Evolutionary conservation across 2,329 filamentous ascomycete genomes (phyloP).

Genomic region (Blumeriella jaapii): DNA sequence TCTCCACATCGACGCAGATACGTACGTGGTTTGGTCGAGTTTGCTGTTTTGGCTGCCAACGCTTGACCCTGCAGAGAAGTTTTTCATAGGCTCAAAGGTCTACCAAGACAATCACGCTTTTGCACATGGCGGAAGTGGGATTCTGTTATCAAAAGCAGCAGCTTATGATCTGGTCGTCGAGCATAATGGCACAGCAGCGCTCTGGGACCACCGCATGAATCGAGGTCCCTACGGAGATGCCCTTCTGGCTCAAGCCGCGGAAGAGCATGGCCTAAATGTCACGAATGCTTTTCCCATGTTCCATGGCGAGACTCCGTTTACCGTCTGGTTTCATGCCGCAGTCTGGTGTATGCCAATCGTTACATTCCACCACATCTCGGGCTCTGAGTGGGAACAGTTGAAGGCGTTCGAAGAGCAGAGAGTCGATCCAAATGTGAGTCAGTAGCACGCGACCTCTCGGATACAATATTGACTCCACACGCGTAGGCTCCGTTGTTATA

Average conservation of each 20-base stretch:
- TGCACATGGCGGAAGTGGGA: slow-evolving; percentile 45
- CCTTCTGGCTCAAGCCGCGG: slow-evolving; percentile 35
- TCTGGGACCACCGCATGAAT: slow-evolving; percentile 33
- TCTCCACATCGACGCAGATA: slow-evolving; percentile 46
- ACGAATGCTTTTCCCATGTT: slow-evolving; percentile 39
- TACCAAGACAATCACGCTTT: slow-evolving; percentile 34
- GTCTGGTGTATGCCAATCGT: slow-evolving; percentile 44
- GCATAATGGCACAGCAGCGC: slow-evolving; percentile 33
- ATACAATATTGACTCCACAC: not conserved
- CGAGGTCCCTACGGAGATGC: slow-evolving; percentile 41
- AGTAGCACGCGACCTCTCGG: not conserved
- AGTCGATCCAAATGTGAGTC: slow-evolving; percentile 1
- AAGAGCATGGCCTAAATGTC: slow-evolving; percentile 31
- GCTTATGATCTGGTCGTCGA: slow-evolving; percentile 36
- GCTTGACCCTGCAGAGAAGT: slow-evolving; percentile 25
- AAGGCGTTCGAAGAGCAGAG: slow-evolving; percentile 33
- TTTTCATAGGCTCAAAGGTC: slow-evolving; percentile 40
- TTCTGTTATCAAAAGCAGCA: slow-evolving; percentile 38
- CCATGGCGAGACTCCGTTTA: slow-evolving; percentile 42
- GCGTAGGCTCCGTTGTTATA: slow-evolving; percentile 11
- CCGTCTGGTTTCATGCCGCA: slow-evolving; percentile 33
- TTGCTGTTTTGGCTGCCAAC: slow-evolving; percentile 27
- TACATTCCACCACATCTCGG: slow-evolving; percentile 43
- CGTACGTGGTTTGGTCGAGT: slow-evolving; percentile 41
- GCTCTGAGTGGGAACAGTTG: slow-evolving; percentile 29